phyloP scores from a whole-genome alignment of 2,329 filamentous ascomycete species.

The Incumbomyces lentus region DNA sequence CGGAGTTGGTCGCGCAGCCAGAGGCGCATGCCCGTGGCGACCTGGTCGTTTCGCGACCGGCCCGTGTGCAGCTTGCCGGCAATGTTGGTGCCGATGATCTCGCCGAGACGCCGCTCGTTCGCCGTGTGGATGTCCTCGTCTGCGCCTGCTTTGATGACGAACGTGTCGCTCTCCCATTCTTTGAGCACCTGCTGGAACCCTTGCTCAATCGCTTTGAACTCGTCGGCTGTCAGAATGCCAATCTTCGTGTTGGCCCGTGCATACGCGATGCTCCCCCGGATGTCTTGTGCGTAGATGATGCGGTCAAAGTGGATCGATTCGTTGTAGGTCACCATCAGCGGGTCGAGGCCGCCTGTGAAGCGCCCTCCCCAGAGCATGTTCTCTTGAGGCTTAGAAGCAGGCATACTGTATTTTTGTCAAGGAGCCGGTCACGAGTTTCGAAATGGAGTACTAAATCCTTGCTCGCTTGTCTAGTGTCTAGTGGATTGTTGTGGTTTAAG shows the following conservation, averaged over 20 bases:
- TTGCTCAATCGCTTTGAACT: constrained; percentile 63
- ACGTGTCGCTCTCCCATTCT: constrained; percentile 30
- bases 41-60: constrained; percentile 80
- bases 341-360: constrained; percentile 62
- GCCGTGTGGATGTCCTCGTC: constrained; percentile 53
- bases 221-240: constrained; percentile 60
- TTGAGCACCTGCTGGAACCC: constrained; percentile 51
- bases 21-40: constrained; percentile 80
- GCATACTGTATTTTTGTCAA: neutral
- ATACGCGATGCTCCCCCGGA: constrained; percentile 69
- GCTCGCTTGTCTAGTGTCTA: too few species aligned
- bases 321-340: constrained; percentile 80
- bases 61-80: constrained; percentile 85
- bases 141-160: constrained; percentile 20
- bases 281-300: constrained; percentile 68
- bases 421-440: too few species aligned
- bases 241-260: constrained; percentile 67
- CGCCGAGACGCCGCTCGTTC: constrained; percentile 62
- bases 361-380: constrained; percentile 23
- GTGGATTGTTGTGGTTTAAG: too few species aligned
- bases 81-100: constrained; percentile 72
- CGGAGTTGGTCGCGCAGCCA: constrained; percentile 71
- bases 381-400: constrained; percentile 2
- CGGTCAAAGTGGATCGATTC: constrained; percentile 70
- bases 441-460: too few species aligned